Conservation (phyloP, 2,329 filamentous ascomycete species). For the Clonostachys byssicola region DNA sequence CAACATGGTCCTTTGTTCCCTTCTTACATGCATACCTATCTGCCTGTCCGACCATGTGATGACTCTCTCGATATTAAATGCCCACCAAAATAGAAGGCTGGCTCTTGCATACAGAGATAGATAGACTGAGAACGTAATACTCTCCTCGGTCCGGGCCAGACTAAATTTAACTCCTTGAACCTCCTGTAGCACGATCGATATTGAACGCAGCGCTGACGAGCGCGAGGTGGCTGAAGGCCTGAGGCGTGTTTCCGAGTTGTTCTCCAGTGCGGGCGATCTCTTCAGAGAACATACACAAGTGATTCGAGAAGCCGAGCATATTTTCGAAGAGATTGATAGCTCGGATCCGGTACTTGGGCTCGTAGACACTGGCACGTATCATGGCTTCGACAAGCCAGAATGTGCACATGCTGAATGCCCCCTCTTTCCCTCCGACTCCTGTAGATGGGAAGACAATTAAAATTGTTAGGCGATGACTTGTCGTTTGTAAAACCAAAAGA, state of each 20-base stretch:
- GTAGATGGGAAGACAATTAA: constrained; percentile 1
- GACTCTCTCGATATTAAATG: too few relatives aligned
- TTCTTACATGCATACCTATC: too few relatives aligned
- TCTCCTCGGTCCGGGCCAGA: too few relatives aligned
- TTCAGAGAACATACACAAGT: constrained; percentile 74
- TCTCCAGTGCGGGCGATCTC: constrained; percentile 73
- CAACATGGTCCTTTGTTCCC: too few relatives aligned
- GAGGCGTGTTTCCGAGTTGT: constrained; percentile 75
- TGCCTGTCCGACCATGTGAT: too few relatives aligned
- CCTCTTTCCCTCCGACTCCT: constrained; percentile 72
- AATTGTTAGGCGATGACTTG: neutral
- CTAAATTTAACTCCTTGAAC: too few relatives aligned
- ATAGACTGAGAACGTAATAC: too few relatives aligned
- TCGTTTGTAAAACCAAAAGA: constrained; percentile 4
- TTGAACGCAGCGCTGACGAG: constrained; percentile 77
- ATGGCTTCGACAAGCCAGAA: constrained; percentile 81
- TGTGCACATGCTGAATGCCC: constrained; percentile 77
- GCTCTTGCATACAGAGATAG: too few relatives aligned
- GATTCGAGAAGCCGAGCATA: constrained; percentile 72
- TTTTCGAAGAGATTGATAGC: constrained; percentile 73
- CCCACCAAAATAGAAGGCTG: too few relatives aligned
- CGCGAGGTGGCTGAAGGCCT: constrained; percentile 74
- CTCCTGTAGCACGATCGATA: constrained; percentile 46
- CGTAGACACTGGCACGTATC: constrained; percentile 62
- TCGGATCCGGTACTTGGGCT: constrained; percentile 56